Evolutionary conservation across 768 basidiomycete genomes (phyloP), one percentile per base, ranked within the genome.

Genomic region (Boletellus sp.): DNA sequence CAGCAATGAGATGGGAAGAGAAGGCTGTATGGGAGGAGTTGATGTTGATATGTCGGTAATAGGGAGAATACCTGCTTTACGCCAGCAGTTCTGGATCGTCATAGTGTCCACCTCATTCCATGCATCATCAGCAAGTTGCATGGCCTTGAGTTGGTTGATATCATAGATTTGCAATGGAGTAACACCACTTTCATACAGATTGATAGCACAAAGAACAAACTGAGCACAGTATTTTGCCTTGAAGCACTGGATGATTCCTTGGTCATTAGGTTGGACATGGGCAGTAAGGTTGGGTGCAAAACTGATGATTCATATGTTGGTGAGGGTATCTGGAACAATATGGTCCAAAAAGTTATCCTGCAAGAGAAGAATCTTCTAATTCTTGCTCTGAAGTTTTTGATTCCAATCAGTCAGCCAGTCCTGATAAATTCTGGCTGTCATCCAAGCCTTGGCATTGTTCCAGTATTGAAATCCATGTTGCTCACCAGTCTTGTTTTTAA

Each of bases 251-350:
- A 72, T 74, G n/a, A 74, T 69, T 0, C 71, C 72, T 19, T 63
- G 57, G 36, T 74, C 69, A 13, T 56, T 63, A 3, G 70, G 70
- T 43, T 75, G 72, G 2, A 74, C 48, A 50, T 70, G 65, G 1
- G 66, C 37, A 3, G 68, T 75, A 11, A 74, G 59, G 31, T 73
- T 74, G 6, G 71, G 66, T 39, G 66, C 61, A 4, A 52, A 55
- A 7, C 47, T 54, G 1, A 50, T 28, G 58, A 61, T 31, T 26
- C 24, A 22, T 44, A 48, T 19, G 60, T 64, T 51, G 56, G 52
- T 49, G 55, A 62, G 56, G 64, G 67, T 9, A 50, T 69, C 24
- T 41, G 56, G 45, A 58, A 72, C 47, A 61, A 73, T 4, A 12
- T 55, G 50, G 0, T 45, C 53, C 2, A 31, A 37, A 8, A 55